Evolutionary conservation across 1,284 basidiomycete species (phyloP).

Genomic region (Naganishia albida): DNA sequence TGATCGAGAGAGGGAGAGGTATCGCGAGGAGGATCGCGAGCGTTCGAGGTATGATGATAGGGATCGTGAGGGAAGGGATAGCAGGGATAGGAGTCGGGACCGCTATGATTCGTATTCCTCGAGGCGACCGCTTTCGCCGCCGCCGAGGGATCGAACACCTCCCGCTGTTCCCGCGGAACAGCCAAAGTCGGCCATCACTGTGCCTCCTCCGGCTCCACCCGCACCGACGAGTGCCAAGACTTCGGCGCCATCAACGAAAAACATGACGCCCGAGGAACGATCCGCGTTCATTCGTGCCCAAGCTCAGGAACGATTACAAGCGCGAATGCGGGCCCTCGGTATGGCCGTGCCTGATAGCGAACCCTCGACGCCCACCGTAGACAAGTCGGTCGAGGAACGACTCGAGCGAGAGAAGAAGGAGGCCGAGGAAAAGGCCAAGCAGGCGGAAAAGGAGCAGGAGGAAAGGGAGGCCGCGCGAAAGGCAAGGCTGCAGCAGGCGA

Average conservation of each 20-base stretch:
- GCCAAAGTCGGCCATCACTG: slow-evolving; percentile 40
- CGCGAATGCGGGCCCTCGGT: slow-evolving; percentile 84
- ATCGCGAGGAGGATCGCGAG: slow-evolving; percentile 52
- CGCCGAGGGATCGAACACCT: slow-evolving; percentile 31
- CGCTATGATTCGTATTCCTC: slow-evolving; percentile 37
- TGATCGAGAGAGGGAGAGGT: slow-evolving; percentile 47
- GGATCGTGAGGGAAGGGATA: slow-evolving; percentile 45
- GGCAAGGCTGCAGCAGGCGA: slow-evolving; percentile 69
- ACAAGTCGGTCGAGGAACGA: slow-evolving; percentile 76
- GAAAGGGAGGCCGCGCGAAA: slow-evolving; percentile 69
- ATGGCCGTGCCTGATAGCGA: slow-evolving; percentile 58
- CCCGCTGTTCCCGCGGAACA: slow-evolving; percentile 45
- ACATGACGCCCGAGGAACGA: slow-evolving; percentile 83
- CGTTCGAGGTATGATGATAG: slow-evolving; percentile 41
- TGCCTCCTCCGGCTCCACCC: slow-evolving; percentile 53
- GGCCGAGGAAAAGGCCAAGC: slow-evolving; percentile 74
- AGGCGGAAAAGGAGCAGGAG: slow-evolving; percentile 74
- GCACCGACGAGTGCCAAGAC: slow-evolving; percentile 60
- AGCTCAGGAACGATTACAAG: slow-evolving; percentile 80
- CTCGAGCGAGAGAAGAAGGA: slow-evolving; percentile 80
- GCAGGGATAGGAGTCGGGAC: slow-evolving; percentile 40
- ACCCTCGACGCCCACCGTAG: slow-evolving; percentile 55
- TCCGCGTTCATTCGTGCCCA: slow-evolving; percentile 76
- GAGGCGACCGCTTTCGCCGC: slow-evolving; percentile 32
- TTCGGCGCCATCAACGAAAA: slow-evolving; percentile 63